Evolutionary conservation across 345 rosid species (phyloP), one percentile per base, ranked within the genome.

Genomic region (Turnera subulata): DNA sequence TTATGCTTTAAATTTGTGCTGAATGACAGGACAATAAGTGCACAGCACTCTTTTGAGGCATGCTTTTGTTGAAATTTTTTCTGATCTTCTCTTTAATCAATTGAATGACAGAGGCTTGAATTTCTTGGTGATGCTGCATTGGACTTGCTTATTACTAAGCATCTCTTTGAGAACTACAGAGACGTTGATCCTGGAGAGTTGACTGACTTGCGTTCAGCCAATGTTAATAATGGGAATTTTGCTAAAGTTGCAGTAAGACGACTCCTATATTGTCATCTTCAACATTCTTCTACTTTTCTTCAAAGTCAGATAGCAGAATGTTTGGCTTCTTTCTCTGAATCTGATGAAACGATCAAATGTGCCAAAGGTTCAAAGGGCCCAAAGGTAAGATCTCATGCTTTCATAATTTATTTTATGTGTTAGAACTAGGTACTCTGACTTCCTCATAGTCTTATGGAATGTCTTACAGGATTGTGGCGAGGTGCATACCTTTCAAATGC

Each of bases 141-240:
- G 76, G 97, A 89, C 72, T 63, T 89, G 80, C 85, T 89, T 29
- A 89, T 93, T 49, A 93, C 97, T 19, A 51, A 62, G 63, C 82
- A 93, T 73, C 89, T 86, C 42, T 93, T 84, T 71, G 78, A 80
- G 74, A 78, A 65, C 55, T 80, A 93, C 62, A 39, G 65, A 11
- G 65, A 76, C 39, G 68, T 82, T 13, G 85, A 91, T 57, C 97
- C 96, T 22, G 99, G 99, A 47, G 88, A 82, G 69, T 71, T 93
- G 89, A 93, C 96, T 0, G 96, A 85, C 61, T 77, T 93, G 66
- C 96, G 97, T 33, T 80, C 96, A 1, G 96, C 94, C 50, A 83
- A 89, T 58, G 96, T 89, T 26, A 86, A 64, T 63, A 93, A 93
- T 29, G 89, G 86, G 54, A 85, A 67, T 63, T 93, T 93, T 64